phyloP scores from a whole-genome alignment of 495 filamentous ascomycete species.

The Hyaloscypha hepaticicola region DNA sequence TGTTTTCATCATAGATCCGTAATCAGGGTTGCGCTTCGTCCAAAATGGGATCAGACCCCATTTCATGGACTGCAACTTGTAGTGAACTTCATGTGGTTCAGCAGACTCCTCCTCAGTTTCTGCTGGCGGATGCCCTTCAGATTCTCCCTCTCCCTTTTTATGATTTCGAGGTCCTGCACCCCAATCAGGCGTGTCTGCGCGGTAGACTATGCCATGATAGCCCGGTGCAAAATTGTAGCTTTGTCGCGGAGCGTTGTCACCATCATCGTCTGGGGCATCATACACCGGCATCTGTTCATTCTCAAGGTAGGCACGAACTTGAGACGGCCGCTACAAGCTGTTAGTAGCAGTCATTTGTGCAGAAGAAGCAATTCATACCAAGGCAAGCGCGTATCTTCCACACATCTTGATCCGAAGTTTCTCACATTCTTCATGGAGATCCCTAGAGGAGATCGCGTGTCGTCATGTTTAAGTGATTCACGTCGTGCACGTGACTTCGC shows the following conservation, averaged over 20 bases:
- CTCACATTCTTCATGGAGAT: constrained; percentile 22
- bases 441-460: no score
- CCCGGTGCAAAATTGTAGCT: constrained; percentile 94
- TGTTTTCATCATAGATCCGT: constrained; percentile 72
- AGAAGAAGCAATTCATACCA: constrained; percentile 53
- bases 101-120: constrained; percentile 22
- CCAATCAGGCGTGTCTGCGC: constrained; percentile 64
- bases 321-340: constrained; percentile 52
- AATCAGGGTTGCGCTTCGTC: constrained; percentile 80
- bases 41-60: constrained; percentile 92
- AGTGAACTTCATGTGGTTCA: constrained; percentile 45
- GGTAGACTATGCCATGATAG: constrained; percentile 81
- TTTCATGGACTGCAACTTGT: constrained; percentile 88
- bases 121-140: constrained; percentile 14
- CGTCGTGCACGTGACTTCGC: no score
- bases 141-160: constrained; percentile 16
- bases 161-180: constrained; percentile 41
- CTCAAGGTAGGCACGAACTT: constrained; percentile 67
- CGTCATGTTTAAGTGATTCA: no score
- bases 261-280: constrained; percentile 67
- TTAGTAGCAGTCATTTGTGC: constrained; percentile 1
- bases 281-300: constrained; percentile 74
- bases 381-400: constrained; percentile 76
- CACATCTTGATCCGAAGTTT: constrained; percentile 66
- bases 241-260: constrained; percentile 60